Evolutionary conservation across 805 yeast species (phyloP), one percentile per base, ranked within the genome.

Genomic region (Lachancea kluyveri): DNA sequence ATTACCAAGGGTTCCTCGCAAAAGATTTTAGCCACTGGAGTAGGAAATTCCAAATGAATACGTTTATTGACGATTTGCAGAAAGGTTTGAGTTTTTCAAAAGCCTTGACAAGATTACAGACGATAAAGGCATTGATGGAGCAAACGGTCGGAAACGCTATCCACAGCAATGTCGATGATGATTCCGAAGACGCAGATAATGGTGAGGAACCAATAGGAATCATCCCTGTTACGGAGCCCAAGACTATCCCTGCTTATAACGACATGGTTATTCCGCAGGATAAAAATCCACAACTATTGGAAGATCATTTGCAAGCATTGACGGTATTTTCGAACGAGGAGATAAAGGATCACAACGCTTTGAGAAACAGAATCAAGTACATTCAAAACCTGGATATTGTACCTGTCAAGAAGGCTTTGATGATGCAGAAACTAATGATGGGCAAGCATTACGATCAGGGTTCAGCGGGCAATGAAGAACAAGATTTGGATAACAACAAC

Each of bases 401-500:
- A 12, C 37, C 42, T 8, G 32, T 31, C 21, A 39, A 42, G 24
- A 41, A 37, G 30, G 48, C 50, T 6, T 12, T 40, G 17, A 39
- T 79, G 36, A 74, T 77, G 11, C 82, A 81, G 26, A 65, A 70
- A 39, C 57, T 79, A 32, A 79, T 79, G 86, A 76, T 79, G 72
- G 74, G 79, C 6, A 73, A 81, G 26, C 75, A 73, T 38, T 67
- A 71, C 37, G 72, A 70, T 37, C 72, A 69, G 40, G 50, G 66
- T 20, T 58, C 59, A 51, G 45, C 56, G 48, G 47, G 43, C 41
- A 40, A 54, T 44, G 35, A 40, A 28, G 52, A 48, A 6, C 47
- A 42, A 15, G 47, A 43, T 25, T 42, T 41, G 33, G 40, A 44
- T 14, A 38, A 42, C 12, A 43, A 39, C 11, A 35, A 16, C 12